Percentiles rank a stretch among this genome's conserved stretches.
Evolutionary conservation across 768 basidiomycete genomes (phyloP).

Genomic region (Tylopilus rubrobrunneus): DNA sequence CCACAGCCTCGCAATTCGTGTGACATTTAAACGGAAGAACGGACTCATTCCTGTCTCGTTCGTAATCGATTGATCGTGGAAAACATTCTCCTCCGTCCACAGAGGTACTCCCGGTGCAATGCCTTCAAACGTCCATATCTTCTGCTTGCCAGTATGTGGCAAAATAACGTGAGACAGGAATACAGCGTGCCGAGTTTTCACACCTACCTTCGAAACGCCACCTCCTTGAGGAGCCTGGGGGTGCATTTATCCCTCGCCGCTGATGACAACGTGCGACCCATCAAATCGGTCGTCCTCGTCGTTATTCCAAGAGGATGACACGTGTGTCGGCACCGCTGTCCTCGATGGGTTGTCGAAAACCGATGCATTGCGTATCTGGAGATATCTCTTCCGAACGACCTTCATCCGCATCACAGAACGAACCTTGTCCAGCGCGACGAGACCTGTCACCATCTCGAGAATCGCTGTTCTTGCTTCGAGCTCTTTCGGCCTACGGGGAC

Average conservation of each 20-base stretch:
- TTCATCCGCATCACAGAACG: slow-evolving; percentile 73
- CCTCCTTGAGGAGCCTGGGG: background rate
- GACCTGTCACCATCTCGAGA: slow-evolving; percentile 75
- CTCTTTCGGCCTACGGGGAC: slow-evolving; percentile 64
- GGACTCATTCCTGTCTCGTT: too few relatives aligned
- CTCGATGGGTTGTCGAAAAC: too few relatives aligned
- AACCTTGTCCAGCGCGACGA: slow-evolving; percentile 82
- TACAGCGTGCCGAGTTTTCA: background rate
- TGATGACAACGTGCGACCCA: background rate
- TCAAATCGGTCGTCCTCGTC: background rate
- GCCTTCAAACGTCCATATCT: background rate
- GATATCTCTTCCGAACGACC: slow-evolving; percentile 63
- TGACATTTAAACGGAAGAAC: too few relatives aligned
- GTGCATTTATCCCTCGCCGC: background rate
- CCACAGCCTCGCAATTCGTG: too few relatives aligned
- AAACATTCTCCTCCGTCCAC: too few relatives aligned
- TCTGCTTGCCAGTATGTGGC: background rate
- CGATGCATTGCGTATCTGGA: slow-evolving; percentile 21
- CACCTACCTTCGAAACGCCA: slow-evolving; percentile 1
- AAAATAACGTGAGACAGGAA: background rate
- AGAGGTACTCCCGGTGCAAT: too few relatives aligned
- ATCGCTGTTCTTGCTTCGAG: slow-evolving; percentile 70
- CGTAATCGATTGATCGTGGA: too few relatives aligned
- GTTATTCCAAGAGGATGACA: slow-evolving; percentile 33
- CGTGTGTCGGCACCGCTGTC: too few relatives aligned